These are phyloP conservation scores for Coelastrella sp. DNA, from an alignment of 139 green algal species.

Conservation along the genomic window DNA sequence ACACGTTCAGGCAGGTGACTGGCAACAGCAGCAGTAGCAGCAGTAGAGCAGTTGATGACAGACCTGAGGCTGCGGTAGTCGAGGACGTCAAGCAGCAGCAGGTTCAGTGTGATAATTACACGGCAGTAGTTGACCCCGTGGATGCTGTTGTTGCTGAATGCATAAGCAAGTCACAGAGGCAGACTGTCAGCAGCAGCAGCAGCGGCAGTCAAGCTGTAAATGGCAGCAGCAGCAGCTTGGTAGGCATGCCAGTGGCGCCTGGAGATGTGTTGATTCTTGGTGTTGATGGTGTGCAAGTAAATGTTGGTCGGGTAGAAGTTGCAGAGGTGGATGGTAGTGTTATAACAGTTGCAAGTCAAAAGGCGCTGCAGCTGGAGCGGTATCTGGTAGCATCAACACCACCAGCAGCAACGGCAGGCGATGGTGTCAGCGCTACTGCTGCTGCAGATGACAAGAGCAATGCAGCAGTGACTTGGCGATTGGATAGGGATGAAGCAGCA, in stretches of 20 bases:
- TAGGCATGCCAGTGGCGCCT: conserved; percentile 39
- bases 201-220: conserved; percentile 4
- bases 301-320: conserved; percentile 50
- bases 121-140: background rate
- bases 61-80: background rate
- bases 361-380: conserved; percentile 30
- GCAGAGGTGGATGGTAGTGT: background rate
- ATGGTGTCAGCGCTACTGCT: background rate
- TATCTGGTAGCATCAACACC: conserved; percentile 15
- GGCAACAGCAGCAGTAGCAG: conserved; percentile 27
- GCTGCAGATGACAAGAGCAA: background rate
- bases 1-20: conserved; percentile 48
- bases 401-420: background rate
- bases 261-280: conserved; percentile 79
- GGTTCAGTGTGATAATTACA: background rate
- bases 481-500: conserved; percentile 80
- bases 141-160: background rate
- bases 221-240: conserved; percentile 7
- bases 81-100: background rate
- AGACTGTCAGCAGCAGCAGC: background rate
- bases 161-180: background rate
- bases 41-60: background rate
- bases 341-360: conserved; percentile 20
- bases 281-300: conserved; percentile 70
- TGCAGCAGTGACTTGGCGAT: conserved; percentile 69